Base-by-base conservation (phyloP, 106 monocot species). In the Allium sativum region DNA sequence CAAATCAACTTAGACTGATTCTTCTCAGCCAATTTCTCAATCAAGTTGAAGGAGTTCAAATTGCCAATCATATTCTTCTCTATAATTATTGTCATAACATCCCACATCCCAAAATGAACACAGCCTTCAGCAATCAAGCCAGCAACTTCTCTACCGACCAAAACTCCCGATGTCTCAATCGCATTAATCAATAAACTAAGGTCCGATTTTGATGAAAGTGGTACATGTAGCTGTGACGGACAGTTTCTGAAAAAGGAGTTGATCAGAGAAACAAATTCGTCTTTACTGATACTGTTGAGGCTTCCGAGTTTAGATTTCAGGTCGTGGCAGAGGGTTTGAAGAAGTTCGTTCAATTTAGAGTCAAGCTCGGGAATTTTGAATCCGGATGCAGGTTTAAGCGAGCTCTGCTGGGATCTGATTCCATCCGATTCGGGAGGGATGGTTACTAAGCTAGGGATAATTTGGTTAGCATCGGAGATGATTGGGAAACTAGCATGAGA, bases 11-110 rank as follows among this genome's bases (percentile, higher is more conserved):
- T 74, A 12, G 73, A 13, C 18, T 64, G 75, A 41, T 72, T 76
- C 52, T 65, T 76, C 56, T 82, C 82, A 10, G 69, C 67, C 16
- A 93, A 80, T 65, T 81, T 83, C 65, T 75, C 75, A 0, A 81
- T 12, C 12, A 93, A 52, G 58, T 72, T 78, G 1, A 51, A 22
- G 15, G 74, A 69, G 43, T 55, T 70, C 0, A 67, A n/a, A 56
- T 68, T 61, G 1, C 67, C 69, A 11, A 85, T 60, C 18, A 79
- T 53, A 0, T 69, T 42, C 10, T 56, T 50, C 4, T 13, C 14
- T 46, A 85, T 69, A 9, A 93, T 52, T 20, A 42, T 52, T 59
- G 77, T 75, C 0, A 93, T 51, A 10, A 76, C 45, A 9, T 82
- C 82, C 77, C 82, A 85, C 9, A 73, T 44, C 12, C 65, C 79